These are phyloP conservation scores for Xylaria venustula DNA, from an alignment of 495 filamentous ascomycete genomes.

Conservation along the genomic window DNA sequence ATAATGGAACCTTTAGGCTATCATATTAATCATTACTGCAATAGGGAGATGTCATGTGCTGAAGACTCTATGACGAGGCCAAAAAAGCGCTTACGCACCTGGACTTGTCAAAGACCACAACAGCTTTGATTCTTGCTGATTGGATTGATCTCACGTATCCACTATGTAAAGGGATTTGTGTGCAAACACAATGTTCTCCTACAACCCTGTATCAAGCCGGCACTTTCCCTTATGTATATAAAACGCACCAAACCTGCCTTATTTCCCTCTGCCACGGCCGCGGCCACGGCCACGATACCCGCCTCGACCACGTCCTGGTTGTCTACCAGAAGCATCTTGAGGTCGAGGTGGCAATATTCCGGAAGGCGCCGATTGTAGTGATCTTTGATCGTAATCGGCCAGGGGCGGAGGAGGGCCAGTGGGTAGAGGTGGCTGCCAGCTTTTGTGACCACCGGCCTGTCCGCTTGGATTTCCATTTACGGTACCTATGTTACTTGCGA, in stretches of 20 bases:
- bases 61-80: no score
- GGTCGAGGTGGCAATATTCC: conserved; percentile 22
- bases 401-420: conserved; percentile 24
- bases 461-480: conserved; percentile 1
- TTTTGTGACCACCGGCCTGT: not conserved
- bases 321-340: conserved; percentile 4
- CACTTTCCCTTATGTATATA: not conserved
- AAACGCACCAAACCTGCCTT: not conserved
- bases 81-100: not conserved
- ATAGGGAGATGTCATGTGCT: no score
- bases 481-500: conserved; percentile 27
- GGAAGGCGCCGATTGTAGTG: conserved; percentile 17
- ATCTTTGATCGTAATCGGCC: conserved; percentile 1
- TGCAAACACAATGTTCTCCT: not conserved
- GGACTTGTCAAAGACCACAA: not conserved
- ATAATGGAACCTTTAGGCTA: no score
- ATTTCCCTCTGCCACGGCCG: conserved; percentile 23
- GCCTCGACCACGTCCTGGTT: conserved; percentile 10
- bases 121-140: not conserved
- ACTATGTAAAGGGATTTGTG: not conserved
- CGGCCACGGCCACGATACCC: conserved; percentile 22
- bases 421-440: conserved; percentile 26
- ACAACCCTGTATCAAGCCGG: not conserved
- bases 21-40: no score
- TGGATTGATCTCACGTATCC: not conserved